Percentiles rank a stretch among this genome's conserved stretches.
Evolutionary conservation across 257 asterid species (phyloP).

Genomic region (Rhazya stricta): DNA sequence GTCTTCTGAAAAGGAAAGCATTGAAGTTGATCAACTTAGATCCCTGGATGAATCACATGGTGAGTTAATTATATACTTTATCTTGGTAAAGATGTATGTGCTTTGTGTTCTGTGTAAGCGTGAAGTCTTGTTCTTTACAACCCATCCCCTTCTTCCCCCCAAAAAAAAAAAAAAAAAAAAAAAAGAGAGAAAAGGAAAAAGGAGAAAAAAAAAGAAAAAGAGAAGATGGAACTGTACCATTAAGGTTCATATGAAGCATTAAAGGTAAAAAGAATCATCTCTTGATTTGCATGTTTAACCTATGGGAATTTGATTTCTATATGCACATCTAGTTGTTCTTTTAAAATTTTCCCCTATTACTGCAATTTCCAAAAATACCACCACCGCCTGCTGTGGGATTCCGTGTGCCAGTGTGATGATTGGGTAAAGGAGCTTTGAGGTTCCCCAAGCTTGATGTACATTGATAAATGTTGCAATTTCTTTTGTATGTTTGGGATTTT

Average conservation of each 20-base stretch:
- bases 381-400: background rate
- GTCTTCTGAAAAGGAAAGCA: constrained; percentile 47
- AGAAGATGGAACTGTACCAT: no score
- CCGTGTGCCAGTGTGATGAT: background rate
- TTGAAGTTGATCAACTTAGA: constrained; percentile 38
- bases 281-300: background rate
- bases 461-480: background rate
- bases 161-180: background rate
- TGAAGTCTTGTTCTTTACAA: background rate
- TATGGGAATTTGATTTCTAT: background rate
- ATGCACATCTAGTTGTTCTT: background rate
- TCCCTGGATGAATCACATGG: constrained; percentile 35
- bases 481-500: background rate
- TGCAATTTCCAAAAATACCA: background rate
- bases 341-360: background rate
- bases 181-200: no score
- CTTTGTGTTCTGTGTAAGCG: background rate
- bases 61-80: constrained; percentile 35
- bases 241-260: background rate
- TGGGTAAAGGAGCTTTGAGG: background rate
- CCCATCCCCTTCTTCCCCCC: background rate
- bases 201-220: no score
- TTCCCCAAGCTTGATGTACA: background rate
- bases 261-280: background rate
- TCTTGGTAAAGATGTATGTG: background rate